Evolutionary conservation across 495 filamentous ascomycete genomes (phyloP).

Genomic region (Penicillium simplicissimum): DNA sequence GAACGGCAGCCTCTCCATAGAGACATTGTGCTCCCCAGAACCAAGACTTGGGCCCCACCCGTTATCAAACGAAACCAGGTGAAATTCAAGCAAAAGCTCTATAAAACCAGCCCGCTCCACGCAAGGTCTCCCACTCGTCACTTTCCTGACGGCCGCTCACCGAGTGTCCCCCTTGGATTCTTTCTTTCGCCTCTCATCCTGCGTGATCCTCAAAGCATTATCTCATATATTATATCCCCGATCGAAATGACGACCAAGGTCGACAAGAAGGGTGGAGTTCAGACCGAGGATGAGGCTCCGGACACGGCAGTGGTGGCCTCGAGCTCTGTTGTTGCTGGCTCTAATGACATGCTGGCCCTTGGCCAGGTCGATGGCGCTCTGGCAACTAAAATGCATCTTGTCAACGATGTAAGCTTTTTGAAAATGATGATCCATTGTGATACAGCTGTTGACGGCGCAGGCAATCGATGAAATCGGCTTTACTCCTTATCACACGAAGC

Average conservation of each 20-base stretch:
- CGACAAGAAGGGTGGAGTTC: conserved; percentile 6
- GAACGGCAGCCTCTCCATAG: not conserved
- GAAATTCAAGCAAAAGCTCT: not conserved
- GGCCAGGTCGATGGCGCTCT: conserved; percentile 17
- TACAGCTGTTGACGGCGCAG: conserved; percentile 5
- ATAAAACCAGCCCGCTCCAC: not conserved
- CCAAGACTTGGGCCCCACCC: not conserved
- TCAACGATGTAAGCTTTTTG: conserved; percentile 16
- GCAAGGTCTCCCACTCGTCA: not conserved
- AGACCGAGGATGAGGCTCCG: not conserved
- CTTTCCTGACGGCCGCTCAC: not conserved
- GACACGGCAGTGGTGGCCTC: conserved; percentile 3
- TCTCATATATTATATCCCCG: not conserved
- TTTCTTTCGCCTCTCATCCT: not conserved
- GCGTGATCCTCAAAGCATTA: not conserved
- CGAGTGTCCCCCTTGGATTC: not conserved
- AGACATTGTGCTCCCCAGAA: not conserved
- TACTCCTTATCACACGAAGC: conserved; percentile 21
- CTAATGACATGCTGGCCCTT: conserved; percentile 14
- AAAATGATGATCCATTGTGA: not conserved
- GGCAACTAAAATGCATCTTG: conserved; percentile 21
- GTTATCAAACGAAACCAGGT: not conserved
- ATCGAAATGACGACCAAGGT: conserved; percentile 6
- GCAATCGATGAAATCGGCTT: conserved; percentile 23
- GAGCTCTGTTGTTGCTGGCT: not conserved